Conservation (phyloP, 2,329 filamentous ascomycete genomes). For the Xylaria sp. region DNA sequence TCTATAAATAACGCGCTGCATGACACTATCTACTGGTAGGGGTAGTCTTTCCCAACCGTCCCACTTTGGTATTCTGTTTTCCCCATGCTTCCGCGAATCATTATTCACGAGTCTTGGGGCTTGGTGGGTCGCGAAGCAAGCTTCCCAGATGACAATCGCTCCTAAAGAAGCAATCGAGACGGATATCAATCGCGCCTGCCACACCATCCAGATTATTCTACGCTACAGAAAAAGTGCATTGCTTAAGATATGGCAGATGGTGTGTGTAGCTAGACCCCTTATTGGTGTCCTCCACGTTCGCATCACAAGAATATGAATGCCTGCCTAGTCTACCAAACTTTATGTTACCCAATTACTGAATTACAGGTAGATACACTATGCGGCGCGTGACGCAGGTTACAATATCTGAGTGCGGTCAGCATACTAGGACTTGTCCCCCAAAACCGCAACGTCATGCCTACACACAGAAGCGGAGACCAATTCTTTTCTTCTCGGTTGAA, state of each 20-base stretch:
- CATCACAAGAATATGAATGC: background rate
- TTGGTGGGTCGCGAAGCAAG: slow-evolving; percentile 7
- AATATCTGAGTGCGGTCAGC: slow-evolving; percentile 3
- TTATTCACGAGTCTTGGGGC: slow-evolving; percentile 8
- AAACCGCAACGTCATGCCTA: slow-evolving; percentile 22
- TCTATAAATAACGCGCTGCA: slow-evolving; percentile 39
- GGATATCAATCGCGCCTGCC: slow-evolving; percentile 9
- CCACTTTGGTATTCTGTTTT: slow-evolving; percentile 3
- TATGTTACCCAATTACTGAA: background rate
- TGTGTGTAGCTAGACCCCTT: background rate
- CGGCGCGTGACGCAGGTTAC: background rate
- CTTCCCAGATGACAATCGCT: slow-evolving; percentile 20
- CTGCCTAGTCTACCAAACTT: background rate
- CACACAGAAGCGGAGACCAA: background rate
- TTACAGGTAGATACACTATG: too few species aligned
- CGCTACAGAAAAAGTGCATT: background rate
- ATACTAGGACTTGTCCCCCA: slow-evolving; percentile 5
- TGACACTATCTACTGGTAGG: slow-evolving; percentile 34
- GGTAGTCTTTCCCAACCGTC: slow-evolving; percentile 6
- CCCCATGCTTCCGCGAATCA: slow-evolving; percentile 26
- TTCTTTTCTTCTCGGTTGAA: slow-evolving; percentile 28
- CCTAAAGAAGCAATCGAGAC: slow-evolving; percentile 10
- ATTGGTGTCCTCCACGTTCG: background rate
- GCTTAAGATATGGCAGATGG: background rate
- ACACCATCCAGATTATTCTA: background rate